These are phyloP conservation scores for Zygosaccharomyces siamensis DNA, from an alignment of 805 yeast genomes.

Conservation along the genomic window DNA sequence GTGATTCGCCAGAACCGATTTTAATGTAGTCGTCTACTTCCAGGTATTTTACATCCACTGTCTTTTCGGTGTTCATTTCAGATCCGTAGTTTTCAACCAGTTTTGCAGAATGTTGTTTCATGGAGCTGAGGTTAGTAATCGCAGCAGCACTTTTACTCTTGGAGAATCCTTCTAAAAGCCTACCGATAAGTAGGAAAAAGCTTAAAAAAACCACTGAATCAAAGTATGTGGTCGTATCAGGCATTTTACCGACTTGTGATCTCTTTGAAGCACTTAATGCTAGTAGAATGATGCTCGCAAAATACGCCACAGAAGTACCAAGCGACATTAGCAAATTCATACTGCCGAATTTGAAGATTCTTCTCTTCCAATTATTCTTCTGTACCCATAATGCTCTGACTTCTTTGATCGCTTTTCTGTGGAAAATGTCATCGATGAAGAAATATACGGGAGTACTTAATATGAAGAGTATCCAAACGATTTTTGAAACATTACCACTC, in stretches of 20 bases:
- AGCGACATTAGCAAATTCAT: constrained; percentile 69
- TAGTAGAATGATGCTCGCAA: constrained; percentile 58
- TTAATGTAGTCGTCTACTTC: constrained; percentile 50
- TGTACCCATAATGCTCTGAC: constrained; percentile 52
- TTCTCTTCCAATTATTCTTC: constrained; percentile 48
- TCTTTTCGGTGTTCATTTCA: constrained; percentile 28
- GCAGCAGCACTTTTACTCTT: constrained; percentile 66
- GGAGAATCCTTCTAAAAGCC: constrained; percentile 61
- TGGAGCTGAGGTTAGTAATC: constrained; percentile 46
- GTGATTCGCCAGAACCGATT: constrained; percentile 53
- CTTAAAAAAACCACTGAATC: constrained; percentile 76
- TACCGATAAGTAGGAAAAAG: constrained; percentile 65
- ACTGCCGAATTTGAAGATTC: constrained; percentile 67
- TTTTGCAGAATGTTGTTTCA: constrained; percentile 49
- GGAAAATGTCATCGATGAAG: constrained; percentile 70
- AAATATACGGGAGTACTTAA: constrained; percentile 70
- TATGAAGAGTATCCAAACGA: constrained; percentile 60
- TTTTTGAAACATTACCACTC: constrained; percentile 57
- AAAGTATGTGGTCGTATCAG: constrained; percentile 59
- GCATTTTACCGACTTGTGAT: constrained; percentile 32
- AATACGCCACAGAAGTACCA: constrained; percentile 69
- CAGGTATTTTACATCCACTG: constrained; percentile 40
- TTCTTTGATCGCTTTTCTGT: constrained; percentile 59
- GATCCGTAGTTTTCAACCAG: constrained; percentile 26
- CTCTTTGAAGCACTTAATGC: constrained; percentile 38